phyloP scores from a whole-genome alignment of 2,329 filamentous ascomycete genomes.

The Aspergillus alliaceus region DNA sequence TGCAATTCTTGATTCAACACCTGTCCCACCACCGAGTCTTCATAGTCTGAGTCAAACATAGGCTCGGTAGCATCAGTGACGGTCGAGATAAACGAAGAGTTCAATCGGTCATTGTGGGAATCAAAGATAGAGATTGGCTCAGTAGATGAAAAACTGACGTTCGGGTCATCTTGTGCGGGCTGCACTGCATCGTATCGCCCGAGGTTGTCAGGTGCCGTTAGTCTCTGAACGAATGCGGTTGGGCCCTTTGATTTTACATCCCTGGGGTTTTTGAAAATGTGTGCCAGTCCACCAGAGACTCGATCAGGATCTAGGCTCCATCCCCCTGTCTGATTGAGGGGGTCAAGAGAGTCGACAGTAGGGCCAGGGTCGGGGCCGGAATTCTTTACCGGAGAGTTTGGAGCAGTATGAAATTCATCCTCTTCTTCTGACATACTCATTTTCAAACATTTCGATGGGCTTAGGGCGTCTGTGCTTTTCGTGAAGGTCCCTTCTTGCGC shows the following conservation, averaged over 20 bases:
- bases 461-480: background rate
- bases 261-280: slow-evolving; percentile 10
- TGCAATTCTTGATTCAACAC: slow-evolving; percentile 20
- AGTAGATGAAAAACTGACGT: slow-evolving; percentile 27
- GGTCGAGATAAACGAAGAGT: slow-evolving; percentile 26
- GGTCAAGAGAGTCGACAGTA: background rate
- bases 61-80: slow-evolving; percentile 30
- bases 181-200: slow-evolving; percentile 19
- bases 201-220: slow-evolving; percentile 16
- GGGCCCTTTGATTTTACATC: background rate
- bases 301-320: background rate
- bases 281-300: background rate
- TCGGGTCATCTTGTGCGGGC: slow-evolving; percentile 4
- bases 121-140: slow-evolving; percentile 18
- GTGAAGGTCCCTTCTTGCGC: background rate
- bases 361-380: background rate
- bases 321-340: background rate
- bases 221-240: slow-evolving; percentile 19
- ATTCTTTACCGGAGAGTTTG: slow-evolving; percentile 28
- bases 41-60: slow-evolving; percentile 23
- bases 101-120: slow-evolving; percentile 8
- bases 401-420: slow-evolving; percentile 31
- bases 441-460: slow-evolving; percentile 2
- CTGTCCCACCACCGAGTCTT: slow-evolving; percentile 26
- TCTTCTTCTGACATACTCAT: slow-evolving; percentile 23